Conservation (phyloP, 768 basidiomycete genomes). For the Lentinula aciculospora region DNA sequence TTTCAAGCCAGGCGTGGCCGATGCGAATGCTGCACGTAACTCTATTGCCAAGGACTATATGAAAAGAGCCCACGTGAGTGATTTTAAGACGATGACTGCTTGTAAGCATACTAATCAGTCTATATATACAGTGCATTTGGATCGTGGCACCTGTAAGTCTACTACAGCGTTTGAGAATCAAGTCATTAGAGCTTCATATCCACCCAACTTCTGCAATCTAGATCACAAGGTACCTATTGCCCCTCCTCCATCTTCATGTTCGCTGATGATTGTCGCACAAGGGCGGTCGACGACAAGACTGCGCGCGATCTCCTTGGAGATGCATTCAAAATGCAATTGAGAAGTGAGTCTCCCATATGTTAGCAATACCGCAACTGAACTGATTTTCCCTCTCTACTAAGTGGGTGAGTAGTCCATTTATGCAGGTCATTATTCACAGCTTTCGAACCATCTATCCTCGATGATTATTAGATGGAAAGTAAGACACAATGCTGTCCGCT, state of each 20-base stretch:
- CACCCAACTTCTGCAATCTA: background rate
- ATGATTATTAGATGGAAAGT: slow-evolving; percentile 47
- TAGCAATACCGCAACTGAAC: background rate
- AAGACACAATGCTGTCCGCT: slow-evolving; percentile 15
- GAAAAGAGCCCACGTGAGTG: slow-evolving; percentile 44
- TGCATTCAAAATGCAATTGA: slow-evolving; percentile 56
- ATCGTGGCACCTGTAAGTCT: slow-evolving; percentile 55
- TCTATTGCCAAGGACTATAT: slow-evolving; percentile 62
- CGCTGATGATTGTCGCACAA: background rate
- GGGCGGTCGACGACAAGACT: slow-evolving; percentile 62
- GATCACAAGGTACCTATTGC: slow-evolving; percentile 11
- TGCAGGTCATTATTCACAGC: background rate
- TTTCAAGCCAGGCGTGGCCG: slow-evolving; percentile 40
- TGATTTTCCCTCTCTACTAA: slow-evolving; percentile 13
- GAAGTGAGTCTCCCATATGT: slow-evolving; percentile 35
- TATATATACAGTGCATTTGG: slow-evolving; percentile 39
- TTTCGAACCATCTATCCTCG: background rate
- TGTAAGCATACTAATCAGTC: background rate
- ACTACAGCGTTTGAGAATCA: background rate
- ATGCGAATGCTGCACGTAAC: slow-evolving; percentile 60
- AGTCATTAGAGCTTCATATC: background rate
- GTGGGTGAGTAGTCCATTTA: slow-evolving; percentile 33
- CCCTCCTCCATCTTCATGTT: background rate
- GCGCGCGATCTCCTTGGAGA: slow-evolving; percentile 61
- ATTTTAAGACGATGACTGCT: background rate